Evolutionary conservation across 805 yeast genomes (phyloP), one percentile per base, ranked within the genome.

Genomic region (Candida sithepensis): DNA sequence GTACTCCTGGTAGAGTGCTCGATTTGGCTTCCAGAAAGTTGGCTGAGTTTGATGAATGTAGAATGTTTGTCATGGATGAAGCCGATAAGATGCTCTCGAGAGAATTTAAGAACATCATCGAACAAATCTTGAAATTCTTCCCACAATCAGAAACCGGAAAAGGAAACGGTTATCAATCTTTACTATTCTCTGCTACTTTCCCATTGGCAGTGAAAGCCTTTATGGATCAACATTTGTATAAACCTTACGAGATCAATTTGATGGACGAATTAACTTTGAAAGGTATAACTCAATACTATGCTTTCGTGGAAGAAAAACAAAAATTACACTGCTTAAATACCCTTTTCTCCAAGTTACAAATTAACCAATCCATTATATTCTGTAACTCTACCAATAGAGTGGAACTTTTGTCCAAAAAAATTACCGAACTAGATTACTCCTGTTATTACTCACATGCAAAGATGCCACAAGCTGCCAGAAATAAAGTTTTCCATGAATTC

Each of bases 301-400:
- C 98, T n/a, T 94, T 90, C 65, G 97, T 94, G 39, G 99, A 94
- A 67, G 98, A 92, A 69, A 85, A 84, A 60, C 96, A 94, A 73
- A 94, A 94, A 69, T 78, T 94, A 55, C 97, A 94, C 67, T 94
- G 99, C 72, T 78, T 94, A 59, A 92, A 94, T 73, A 92, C 98
- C 0, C 75, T 94, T 56, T 94, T 94, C 68, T 85, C 96, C 52
- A 92, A 92, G 70, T 77, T 94, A 55, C 96, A 89, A 68, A 89
- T 94, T 69, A 94, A 94, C 70, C 99, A 94, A 70, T 88, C 96
- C 14, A 94, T 94, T 60, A 94, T 94, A 44, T 94, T 94, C 68
- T 94, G 99, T 74, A 94, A 94, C 71, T 92, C 98, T 19, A 89
- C 98, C 36, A 88, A 84, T 64, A 84, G 99, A 68, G 99, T 94